Evolutionary conservation across 148 eudicot genomes (phyloP), one percentile per base, ranked within the genome.

Genomic region (Simmondsia chinensis): DNA sequence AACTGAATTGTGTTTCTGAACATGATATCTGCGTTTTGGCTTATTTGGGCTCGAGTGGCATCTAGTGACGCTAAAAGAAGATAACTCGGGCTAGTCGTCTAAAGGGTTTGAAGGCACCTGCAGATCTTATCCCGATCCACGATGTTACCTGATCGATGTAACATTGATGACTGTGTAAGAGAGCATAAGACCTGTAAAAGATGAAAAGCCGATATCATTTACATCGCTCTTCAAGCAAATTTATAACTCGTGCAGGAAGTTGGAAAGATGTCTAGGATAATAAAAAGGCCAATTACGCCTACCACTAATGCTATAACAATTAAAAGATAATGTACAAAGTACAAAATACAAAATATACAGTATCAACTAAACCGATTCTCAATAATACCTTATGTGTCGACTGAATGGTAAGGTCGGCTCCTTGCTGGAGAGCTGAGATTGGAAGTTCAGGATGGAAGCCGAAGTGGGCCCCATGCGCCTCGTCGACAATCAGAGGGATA

Each of bases 381-480:
- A n/a, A n/a, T n/a, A n/a, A 46, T 3, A 85, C 91, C 50, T 85
- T 85, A 65, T 85, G 95, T 42, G 95, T 85, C 10, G 95, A 85
- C 54, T 85, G 95, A 9, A 80, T 70, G 10, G 57, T 62, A 15
- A 83, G 39, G 64, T 83, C 87, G 33, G 81, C 94, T 4, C 86
- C 89, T 70, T 85, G 91, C 20, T 57, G 46, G 29, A 85, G 80
- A 33, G 95, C 77, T 33, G 95, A 65, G 21, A 13, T 13, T 19
- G 91, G 95, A 16, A 81, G 60, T 18, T 52, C 23, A 10, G 59
- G 63, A 63, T 85, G 95, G 62, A 85, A 77, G 30, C 86, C 83
- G 20, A 85, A 73, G 51, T 85, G 95, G 13, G 89, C 91, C 14
- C 94, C 94, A 35, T 83, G 94, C 56, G 94, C 94, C 64, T 83